These are phyloP conservation scores for Nicotiana rustica DNA, from an alignment of 305 asterid species.

Conservation along the genomic window DNA sequence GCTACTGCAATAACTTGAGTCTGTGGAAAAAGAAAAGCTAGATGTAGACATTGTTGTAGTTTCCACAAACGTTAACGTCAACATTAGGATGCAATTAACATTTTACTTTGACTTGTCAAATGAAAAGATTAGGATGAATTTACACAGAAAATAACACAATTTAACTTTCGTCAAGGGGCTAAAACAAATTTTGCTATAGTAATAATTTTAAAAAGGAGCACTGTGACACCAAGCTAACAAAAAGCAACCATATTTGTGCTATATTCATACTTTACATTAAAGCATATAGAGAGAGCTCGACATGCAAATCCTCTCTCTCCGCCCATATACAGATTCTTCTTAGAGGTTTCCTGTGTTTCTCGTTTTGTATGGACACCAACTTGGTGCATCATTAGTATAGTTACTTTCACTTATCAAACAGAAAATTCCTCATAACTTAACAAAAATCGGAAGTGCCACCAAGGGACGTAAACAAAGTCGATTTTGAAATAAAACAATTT, in stretches of 20 bases:
- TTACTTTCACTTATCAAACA: conserved; percentile 19
- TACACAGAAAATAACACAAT: not conserved
- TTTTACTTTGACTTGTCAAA: not conserved
- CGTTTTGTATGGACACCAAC: not conserved
- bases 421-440: not conserved
- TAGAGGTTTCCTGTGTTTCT: not conserved
- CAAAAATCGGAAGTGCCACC: not conserved
- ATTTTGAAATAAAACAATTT: conserved; percentile 22
- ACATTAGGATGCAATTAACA: not conserved
- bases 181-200: not conserved
- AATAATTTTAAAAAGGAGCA: not conserved
- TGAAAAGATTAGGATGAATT: not conserved
- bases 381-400: conserved; percentile 5
- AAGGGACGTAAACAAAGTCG: not conserved
- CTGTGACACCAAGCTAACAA: conserved; percentile 2
- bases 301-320: not conserved
- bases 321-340: not conserved
- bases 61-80: conserved; percentile 32
- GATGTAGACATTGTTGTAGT: conserved; percentile 50
- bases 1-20: conserved; percentile 99
- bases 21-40: conserved; percentile 65
- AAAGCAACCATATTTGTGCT: conserved; percentile 28
- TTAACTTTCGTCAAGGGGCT: not conserved
- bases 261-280: not conserved
- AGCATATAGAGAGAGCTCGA: not conserved